Evolutionary conservation across 352 stramenopile genomes (phyloP), one percentile per base, ranked within the genome.

Genomic region (Globisporangium canariense): DNA sequence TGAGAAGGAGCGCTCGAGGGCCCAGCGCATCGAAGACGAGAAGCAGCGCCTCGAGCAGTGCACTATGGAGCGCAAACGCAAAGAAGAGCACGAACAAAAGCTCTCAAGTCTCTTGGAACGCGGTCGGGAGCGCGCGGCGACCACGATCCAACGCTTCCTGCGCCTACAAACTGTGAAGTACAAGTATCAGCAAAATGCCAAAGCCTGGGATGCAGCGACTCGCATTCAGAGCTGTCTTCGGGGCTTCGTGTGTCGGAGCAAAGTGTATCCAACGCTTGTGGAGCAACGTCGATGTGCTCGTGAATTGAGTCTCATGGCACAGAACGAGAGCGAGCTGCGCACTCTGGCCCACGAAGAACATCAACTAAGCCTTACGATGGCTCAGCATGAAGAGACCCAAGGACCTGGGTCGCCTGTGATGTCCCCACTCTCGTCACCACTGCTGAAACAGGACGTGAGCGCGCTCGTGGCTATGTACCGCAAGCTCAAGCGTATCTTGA

Each of bases 21-120:
- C 70, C 0, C 68, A 80, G 32, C 81, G 81, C 16, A 91, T 94
- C 30, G 72, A 86, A 16, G 70, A 86, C 0, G 83, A 94, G 60
- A 88, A 91, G 55, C 53, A 72, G 13, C 73, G 82, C 5, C 63
- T 91, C 0, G 65, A 79, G 25, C 68, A 78, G 20, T 58, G 71
- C 0, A 67, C 77, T 5, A 45, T 74, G 36, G 78, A 86, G 4
- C 80, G 71, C 2, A 59, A 59, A 2, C 41, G 52, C 0, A 59
- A 59, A 2, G 71, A 78, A 22, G n/a, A 64, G n/a, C 36, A 70
- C 2, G 61, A 70, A 1, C 20, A 46, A 3, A 54, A 63, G 1
- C 51, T 73, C n/a, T 50, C 56, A 4, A 67, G 34, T 6, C 50
- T 78, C 13, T 0, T 66, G 8, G 54, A 61, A 4, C 64, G 69